Conservation (phyloP, 176 grass and related monocot genomes). For the Pontederia paniculata region DNA sequence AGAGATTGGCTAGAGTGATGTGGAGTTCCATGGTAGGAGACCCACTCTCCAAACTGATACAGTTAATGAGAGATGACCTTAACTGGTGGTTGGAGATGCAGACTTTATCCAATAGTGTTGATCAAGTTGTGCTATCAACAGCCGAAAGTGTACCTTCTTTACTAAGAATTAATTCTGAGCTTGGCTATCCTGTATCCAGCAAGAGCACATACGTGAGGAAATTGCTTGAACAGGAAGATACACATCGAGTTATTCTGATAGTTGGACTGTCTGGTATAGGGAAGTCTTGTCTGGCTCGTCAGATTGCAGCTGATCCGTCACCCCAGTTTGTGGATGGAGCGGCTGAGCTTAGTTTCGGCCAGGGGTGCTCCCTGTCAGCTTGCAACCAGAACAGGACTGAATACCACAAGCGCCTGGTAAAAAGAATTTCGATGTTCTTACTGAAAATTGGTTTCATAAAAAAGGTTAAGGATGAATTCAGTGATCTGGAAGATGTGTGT, state of each 20-base stretch:
- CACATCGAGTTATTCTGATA: constrained; percentile 46
- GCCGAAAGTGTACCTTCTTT: constrained; percentile 29
- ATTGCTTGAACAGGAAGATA: constrained; percentile 29
- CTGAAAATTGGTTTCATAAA: constrained; percentile 60
- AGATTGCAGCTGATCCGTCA: constrained; percentile 43
- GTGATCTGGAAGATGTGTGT: constrained; percentile 64
- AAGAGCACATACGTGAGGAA: constrained; percentile 37
- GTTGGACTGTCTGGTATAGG: constrained; percentile 64
- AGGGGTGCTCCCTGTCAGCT: constrained; percentile 50
- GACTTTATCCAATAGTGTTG: constrained; percentile 31
- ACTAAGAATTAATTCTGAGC: constrained; percentile 36
- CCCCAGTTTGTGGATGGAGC: constrained; percentile 34
- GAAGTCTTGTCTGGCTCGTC: constrained; percentile 53
- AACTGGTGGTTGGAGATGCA: constrained; percentile 70
- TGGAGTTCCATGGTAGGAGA: constrained; percentile 51
- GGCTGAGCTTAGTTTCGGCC: constrained; percentile 44
- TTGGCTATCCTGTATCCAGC: constrained; percentile 42
- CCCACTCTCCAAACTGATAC: constrained; percentile 35
- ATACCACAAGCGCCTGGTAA: constrained; percentile 42
- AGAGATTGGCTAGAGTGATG: constrained; percentile 38
- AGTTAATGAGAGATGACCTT: constrained; percentile 55
- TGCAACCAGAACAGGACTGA: constrained; percentile 44
- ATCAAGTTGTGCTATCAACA: constrained; percentile 21
- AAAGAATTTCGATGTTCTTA: constrained; percentile 48
- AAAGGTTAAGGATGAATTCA: constrained; percentile 20